Conservation (phyloP, 73 alveolate genomes). For the Stentor roeselii region DNA sequence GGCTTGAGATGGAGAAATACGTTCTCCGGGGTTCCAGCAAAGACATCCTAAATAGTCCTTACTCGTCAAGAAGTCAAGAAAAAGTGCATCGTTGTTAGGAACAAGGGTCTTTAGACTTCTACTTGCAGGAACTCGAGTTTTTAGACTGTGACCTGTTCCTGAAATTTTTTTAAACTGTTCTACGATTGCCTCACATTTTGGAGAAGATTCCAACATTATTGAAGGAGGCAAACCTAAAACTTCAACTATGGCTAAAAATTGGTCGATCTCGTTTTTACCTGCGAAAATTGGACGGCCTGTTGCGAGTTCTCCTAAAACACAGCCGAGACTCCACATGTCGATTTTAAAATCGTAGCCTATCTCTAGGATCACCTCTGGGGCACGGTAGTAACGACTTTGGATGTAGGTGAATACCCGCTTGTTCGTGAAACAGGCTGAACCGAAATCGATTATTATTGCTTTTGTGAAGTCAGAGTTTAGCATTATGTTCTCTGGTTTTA, state of each 20-base stretch:
- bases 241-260: conserved; percentile 57
- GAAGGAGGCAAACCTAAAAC: conserved; percentile 34
- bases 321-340: conserved; percentile 86
- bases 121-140: background rate
- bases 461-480: conserved; percentile 31
- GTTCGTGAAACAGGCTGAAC: conserved; percentile 48
- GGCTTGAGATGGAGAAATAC: conserved; percentile 9
- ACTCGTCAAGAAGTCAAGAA: background rate
- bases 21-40: background rate
- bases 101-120: background rate
- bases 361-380: conserved; percentile 87
- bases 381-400: conserved; percentile 77
- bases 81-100: background rate
- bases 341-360: conserved; percentile 70
- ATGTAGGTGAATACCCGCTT: conserved; percentile 58
- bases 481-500: conserved; percentile 65
- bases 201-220: conserved; percentile 8
- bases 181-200: background rate
- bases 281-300: conserved; percentile 67
- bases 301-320: conserved; percentile 73
- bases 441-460: conserved; percentile 56
- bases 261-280: conserved; percentile 66
- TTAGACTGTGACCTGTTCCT: background rate
- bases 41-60: background rate
- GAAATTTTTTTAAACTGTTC: background rate